phyloP scores from a whole-genome alignment of 1,284 basidiomycete genomes.

The Cryptococcus neoformans region DNA sequence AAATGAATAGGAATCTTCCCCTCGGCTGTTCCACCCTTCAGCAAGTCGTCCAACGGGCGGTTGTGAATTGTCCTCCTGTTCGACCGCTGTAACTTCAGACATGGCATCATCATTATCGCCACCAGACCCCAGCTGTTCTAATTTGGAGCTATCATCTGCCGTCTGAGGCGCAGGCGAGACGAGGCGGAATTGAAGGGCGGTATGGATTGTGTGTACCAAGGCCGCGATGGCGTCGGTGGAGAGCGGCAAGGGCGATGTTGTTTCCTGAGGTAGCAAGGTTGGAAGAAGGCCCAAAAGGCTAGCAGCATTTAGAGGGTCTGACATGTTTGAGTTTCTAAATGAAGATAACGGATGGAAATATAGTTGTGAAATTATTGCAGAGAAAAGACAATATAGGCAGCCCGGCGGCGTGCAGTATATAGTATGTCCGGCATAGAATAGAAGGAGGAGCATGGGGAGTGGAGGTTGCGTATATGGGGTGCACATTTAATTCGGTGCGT shows the following conservation, averaged over 20 bases:
- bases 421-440: too few species aligned
- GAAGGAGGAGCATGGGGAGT: neutral
- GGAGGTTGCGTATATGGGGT: neutral
- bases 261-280: conserved; percentile 26
- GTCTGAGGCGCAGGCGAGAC: conserved; percentile 6
- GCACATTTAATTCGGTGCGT: neutral
- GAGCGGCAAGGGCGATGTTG: conserved; percentile 33
- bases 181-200: conserved; percentile 48
- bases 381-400: neutral
- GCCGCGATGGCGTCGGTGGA: conserved; percentile 47
- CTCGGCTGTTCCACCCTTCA: conserved; percentile 38
- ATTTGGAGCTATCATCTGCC: neutral
- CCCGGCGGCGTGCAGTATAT: neutral
- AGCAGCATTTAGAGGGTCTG: conserved; percentile 27
- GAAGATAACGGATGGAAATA: neutral
- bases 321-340: conserved; percentile 13
- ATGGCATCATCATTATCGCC: conserved; percentile 31
- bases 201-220: conserved; percentile 50
- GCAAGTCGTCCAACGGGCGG: neutral
- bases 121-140: neutral
- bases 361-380: neutral
- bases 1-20: conserved; percentile 43
- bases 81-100: conserved; percentile 45
- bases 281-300: conserved; percentile 24
- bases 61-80: conserved; percentile 23